Conservation (phyloP, 2,329 filamentous ascomycete genomes). For the Fonsecaea monophora region DNA sequence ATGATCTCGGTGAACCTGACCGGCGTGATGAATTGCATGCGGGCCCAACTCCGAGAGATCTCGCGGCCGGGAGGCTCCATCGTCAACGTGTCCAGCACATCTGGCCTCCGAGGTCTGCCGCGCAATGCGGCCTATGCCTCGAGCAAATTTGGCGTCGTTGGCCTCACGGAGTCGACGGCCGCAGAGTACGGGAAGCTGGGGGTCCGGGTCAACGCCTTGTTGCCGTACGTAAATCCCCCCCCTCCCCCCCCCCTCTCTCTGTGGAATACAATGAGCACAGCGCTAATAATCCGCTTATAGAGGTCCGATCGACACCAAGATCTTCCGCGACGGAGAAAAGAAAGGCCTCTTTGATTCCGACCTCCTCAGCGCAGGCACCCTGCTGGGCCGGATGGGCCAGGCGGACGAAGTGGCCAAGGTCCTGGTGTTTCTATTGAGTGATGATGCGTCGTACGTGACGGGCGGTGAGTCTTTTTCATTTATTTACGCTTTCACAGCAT, state of each 20-base stretch:
- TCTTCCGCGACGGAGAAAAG: slow-evolving; percentile 27
- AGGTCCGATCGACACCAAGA: slow-evolving; percentile 30
- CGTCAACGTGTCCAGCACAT: slow-evolving; percentile 52
- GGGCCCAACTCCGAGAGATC: slow-evolving; percentile 52
- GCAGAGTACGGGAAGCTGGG: slow-evolving; percentile 44
- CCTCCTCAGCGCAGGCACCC: slow-evolving; percentile 20
- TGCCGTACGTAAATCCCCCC: slow-evolving; percentile 38
- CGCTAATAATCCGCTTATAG: slow-evolving; percentile 10
- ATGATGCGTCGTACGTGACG: slow-evolving; percentile 56
- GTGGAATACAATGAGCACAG: background rate
- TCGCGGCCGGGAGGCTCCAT: slow-evolving; percentile 45
- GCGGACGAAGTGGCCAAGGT: slow-evolving; percentile 50
- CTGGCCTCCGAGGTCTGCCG: slow-evolving; percentile 45
- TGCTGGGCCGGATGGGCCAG: slow-evolving; percentile 30
- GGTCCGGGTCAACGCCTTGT: slow-evolving; percentile 48
- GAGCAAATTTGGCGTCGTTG: slow-evolving; percentile 54
- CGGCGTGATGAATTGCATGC: slow-evolving; percentile 50
- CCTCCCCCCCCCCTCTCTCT: background rate
- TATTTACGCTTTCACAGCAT: background rate
- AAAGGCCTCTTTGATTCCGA: slow-evolving; percentile 27
- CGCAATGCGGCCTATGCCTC: slow-evolving; percentile 53
- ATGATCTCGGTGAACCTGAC: slow-evolving; percentile 49
- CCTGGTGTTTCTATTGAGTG: slow-evolving; percentile 56
- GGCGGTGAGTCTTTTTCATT: slow-evolving; percentile 42
- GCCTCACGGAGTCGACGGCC: slow-evolving; percentile 51